Evolutionary conservation across 176 grass and related monocot species (phyloP), one percentile per base, ranked within the genome.

Genomic region (Leersia perrieri): DNA sequence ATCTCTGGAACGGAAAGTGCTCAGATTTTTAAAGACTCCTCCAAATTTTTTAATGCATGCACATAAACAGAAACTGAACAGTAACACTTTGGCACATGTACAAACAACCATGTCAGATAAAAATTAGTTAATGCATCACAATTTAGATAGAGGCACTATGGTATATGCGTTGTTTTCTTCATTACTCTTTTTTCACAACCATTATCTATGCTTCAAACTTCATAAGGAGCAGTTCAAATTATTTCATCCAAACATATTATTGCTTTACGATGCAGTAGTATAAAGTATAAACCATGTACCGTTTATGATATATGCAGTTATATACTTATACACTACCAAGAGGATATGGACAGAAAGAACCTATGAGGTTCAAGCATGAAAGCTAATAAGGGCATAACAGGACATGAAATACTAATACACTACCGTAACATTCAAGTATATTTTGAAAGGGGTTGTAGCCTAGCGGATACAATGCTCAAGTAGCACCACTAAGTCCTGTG

Each of bases 181-280:
- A 45, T 3, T 9, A 18, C 31, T 65, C n/a, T 33, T 64, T 64
- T 35, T 18, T 25, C 63, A 73, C 33, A 73, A 49, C 3, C 14
- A 74, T 51, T 7, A 2, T 73, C 63, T 28, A 13, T 58, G 22
- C 18, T n/a, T 53, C 41, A 44, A 2, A 49, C 15, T 42, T 49
- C 8, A 25, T 9, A 58, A 25, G 16, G 53, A 58, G 25, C 20
- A 47, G 38, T 69, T 36, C 2, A 12, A 14, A 14, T 42, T 25
- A 4, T 82, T 76, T 87, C 14, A 77, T 77, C 67, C 9, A 22
- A 70, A 57, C 42, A 87, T 58, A 66, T 41, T 72, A 41, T 78
- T 29, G 42, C 36, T 87, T 77, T 41, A 75, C 60, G 14, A 83
- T 73, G 57, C 40, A 74, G 57, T 38, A 57, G 25, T 11, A 22